Evolutionary conservation across 208 protist species (phyloP), one percentile per base, ranked within the genome.

Genomic region (Plasmodiophora brassicae): DNA sequence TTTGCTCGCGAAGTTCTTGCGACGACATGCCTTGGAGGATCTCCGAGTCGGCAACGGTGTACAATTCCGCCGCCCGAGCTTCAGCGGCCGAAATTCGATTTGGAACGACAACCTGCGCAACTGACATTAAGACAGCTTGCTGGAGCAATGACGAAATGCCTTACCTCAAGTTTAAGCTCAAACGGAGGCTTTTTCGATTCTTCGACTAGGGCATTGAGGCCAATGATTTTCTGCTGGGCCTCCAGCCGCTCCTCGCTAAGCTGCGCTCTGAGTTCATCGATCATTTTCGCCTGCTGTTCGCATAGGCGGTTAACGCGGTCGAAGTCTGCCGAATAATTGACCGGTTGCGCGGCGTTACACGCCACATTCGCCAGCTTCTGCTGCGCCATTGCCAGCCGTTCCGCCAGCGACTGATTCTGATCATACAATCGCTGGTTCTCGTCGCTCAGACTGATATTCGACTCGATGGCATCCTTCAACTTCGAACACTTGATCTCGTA

Each of bases 361-460:
- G 32, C 65, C 10, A 78, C 5, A 5, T 78, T 5, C 32, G 32
- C 41, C 41, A 44, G 32, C n/a, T 78, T 38, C n/a, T 78, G 5
- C 14, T 44, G n/a, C 32, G 5, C n/a, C n/a, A 14, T 5, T 5
- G n/a, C 65, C 41, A 78, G n/a, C 20, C 65, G 65, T 78, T 78
- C 65, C 5, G 65, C 65, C n/a, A 78, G 41, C 10, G 32, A 44
- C n/a, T 78, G 65, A 32, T 78, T 78, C n/a, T 78, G 65, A 32
- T 78, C 65, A 78, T 38, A 38, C n/a, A 78, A 78, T 78, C 41
- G 5, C 65, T 78, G 65, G 41, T 78, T 78, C n/a, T 78, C 65
- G 41, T 78, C 65, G 41, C 32, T 78, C n/a, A 78, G 65, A 5
- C 41, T n/a, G 41, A 44, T 5, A 78, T 32, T 78, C 14, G 41